Base-by-base conservation (phyloP, 164 flowering plant genomes). In the Chloranthus sessilifolius region DNA sequence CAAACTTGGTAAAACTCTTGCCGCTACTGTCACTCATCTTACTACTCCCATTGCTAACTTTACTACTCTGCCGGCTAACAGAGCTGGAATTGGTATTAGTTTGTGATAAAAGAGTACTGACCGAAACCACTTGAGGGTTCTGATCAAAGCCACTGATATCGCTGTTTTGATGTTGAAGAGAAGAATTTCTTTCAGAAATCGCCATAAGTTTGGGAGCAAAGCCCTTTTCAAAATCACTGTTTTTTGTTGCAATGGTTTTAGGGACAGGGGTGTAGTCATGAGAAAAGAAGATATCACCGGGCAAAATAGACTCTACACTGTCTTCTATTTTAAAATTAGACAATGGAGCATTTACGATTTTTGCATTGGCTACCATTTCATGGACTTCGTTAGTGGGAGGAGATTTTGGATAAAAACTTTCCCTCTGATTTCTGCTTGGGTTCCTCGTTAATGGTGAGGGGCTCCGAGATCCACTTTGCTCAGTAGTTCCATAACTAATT, bases 271-370 rank as follows among this genome's bases (percentile, higher is more conserved):
- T 34, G 23, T 29, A 33, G 11, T 78, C 80, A 8, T 51, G 69
- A 29, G 85, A 77, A 52, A 79, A 81, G 74, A 81, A 84, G 38
- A 81, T 74, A 44, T 76, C 76, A 1, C 85, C 87, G 0, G 63
- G 75, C 42, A 69, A 40, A 40, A 77, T 70, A 15, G 83, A 77
- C 0, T 79, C 88, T 14, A 67, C 72, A 61, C 73, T 80, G 6
- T 74, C 77, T 27, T 73, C 37, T 19, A 29, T 38, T 10, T 46
- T 42, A 51, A 12, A 68, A 37, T 50, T 34, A 28, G 24, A 11
- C 7, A 9, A 31, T 0, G 55, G 49, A 5, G 23, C 55, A 52
- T 46, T 56, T 7, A 59, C 23, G 24, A 73, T 37, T 63, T 65
- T 80, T 43, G 50, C 65, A 33, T 72, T 58, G 3, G 87, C 83